These are phyloP conservation scores for Beta vulgaris DNA, from an alignment of 148 eudicot species.

Conservation along the genomic window DNA sequence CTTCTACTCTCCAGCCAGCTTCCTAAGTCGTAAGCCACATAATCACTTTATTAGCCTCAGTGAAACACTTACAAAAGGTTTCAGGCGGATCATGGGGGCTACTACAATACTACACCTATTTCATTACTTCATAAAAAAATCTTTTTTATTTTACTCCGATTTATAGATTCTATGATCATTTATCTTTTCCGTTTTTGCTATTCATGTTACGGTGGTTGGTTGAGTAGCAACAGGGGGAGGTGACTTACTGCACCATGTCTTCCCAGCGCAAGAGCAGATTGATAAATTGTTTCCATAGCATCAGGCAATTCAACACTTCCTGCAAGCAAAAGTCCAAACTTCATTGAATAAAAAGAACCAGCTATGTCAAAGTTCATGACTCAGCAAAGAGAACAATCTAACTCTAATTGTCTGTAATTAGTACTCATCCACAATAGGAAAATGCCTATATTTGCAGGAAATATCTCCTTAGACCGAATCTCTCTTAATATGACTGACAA, in stretches of 20 bases:
- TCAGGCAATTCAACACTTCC: conserved; percentile 89
- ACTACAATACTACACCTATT: no score
- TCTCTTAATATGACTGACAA: not conserved
- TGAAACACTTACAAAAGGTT: not conserved
- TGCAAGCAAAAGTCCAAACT: conserved; percentile 30
- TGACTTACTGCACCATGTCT: conserved; percentile 81
- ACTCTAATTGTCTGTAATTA: not conserved
- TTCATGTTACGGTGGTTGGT: not conserved
- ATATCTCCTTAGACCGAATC: not conserved
- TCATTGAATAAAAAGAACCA: not conserved
- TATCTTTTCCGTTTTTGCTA: not conserved
- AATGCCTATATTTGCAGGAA: not conserved
- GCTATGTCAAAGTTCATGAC: not conserved
- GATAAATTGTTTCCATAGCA: conserved; percentile 93
- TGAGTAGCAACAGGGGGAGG: not conserved
- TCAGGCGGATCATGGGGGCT: not conserved
- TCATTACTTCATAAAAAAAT: no score
- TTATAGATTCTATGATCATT: no score
- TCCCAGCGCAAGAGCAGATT: conserved; percentile 79
- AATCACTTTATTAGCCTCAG: not conserved
- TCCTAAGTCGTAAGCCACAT: not conserved
- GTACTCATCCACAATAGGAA: not conserved
- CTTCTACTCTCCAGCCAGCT: not conserved
- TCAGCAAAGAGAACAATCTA: not conserved
- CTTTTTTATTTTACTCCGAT: no score